phyloP scores from a whole-genome alignment of 805 yeast genomes.

The Metschnikowia shivogae region DNA sequence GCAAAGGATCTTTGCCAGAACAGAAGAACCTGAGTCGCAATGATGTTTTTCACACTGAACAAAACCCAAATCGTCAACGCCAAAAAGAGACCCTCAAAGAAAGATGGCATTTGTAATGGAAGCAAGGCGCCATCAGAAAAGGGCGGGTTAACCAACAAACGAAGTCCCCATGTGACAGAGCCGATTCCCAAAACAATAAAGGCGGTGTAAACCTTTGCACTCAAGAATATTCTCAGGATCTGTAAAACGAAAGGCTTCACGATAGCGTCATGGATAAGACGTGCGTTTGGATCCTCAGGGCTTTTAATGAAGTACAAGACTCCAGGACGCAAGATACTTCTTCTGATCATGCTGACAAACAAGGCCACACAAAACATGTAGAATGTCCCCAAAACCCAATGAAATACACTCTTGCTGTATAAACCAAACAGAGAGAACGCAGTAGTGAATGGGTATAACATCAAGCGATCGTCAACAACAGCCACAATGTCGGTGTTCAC shows the following conservation, averaged over 20 bases:
- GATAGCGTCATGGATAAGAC: slow-evolving; percentile 81
- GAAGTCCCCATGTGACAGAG: slow-evolving; percentile 47
- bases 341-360: slow-evolving; percentile 79
- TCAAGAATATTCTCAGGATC: slow-evolving; percentile 63
- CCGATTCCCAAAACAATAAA: slow-evolving; percentile 78
- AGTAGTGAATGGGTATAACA: slow-evolving; percentile 20
- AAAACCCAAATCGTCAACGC: slow-evolving; percentile 4
- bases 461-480: slow-evolving; percentile 1
- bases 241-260: slow-evolving; percentile 73
- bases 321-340: slow-evolving; percentile 74
- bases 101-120: slow-evolving; percentile 21
- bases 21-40: slow-evolving; percentile 34
- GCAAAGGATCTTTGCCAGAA: slow-evolving; percentile 65
- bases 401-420: slow-evolving; percentile 17
- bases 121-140: slow-evolving; percentile 17
- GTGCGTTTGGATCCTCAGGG: slow-evolving; percentile 89
- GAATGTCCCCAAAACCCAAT: slow-evolving; percentile 73
- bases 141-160: slow-evolving; percentile 23
- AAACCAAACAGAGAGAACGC: slow-evolving; percentile 5
- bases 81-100: slow-evolving; percentile 5
- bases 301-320: slow-evolving; percentile 88
- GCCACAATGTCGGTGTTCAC: slow-evolving; percentile 17
- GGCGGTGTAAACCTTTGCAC: slow-evolving; percentile 69
- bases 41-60: slow-evolving; percentile 4
- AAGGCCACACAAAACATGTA: slow-evolving; percentile 87